Evolutionary conservation across 2,329 filamentous ascomycete species (phyloP).

Genomic region (Apiospora arundinis): DNA sequence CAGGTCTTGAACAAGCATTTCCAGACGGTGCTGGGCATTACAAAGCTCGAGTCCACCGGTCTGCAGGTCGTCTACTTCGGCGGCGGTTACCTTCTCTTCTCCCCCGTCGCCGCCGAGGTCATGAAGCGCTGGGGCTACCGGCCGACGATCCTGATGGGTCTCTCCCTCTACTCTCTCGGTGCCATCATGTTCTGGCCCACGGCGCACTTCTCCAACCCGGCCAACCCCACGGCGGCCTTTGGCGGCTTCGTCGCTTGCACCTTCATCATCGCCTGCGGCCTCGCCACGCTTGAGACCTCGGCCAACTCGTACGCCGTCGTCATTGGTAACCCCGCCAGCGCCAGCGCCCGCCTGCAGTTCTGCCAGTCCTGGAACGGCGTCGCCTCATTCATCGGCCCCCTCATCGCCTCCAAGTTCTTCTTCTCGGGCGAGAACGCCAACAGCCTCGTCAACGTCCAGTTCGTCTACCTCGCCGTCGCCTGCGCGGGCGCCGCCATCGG

Average conservation of each 20-base stretch:
- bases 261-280: slow-evolving; percentile 50
- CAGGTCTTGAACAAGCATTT: slow-evolving; percentile 54
- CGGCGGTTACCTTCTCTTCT: slow-evolving; percentile 48
- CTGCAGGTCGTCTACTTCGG: slow-evolving; percentile 51
- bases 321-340: slow-evolving; percentile 59
- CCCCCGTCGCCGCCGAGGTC: slow-evolving; percentile 48
- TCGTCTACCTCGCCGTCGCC: slow-evolving; percentile 63
- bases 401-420: slow-evolving; percentile 60
- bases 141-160: slow-evolving; percentile 53
- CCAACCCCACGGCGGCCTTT: slow-evolving; percentile 66
- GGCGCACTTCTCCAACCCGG: slow-evolving; percentile 36
- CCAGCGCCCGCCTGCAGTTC: slow-evolving; percentile 59
- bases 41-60: slow-evolving; percentile 46
- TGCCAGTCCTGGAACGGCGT: slow-evolving; percentile 61
- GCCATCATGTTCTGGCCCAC: slow-evolving; percentile 37
- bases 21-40: slow-evolving; percentile 53
- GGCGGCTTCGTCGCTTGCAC: slow-evolving; percentile 73
- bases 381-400: slow-evolving; percentile 59
- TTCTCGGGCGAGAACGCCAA: slow-evolving; percentile 54
- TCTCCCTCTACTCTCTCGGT: slow-evolving; percentile 55
- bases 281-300: slow-evolving; percentile 56
- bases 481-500: slow-evolving; percentile 59
- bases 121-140: slow-evolving; percentile 51
- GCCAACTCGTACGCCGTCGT: slow-evolving; percentile 54
- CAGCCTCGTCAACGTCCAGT: slow-evolving; percentile 59